phyloP scores from a whole-genome alignment of 169 alveolate species.

The Eimeria falciformis region DNA sequence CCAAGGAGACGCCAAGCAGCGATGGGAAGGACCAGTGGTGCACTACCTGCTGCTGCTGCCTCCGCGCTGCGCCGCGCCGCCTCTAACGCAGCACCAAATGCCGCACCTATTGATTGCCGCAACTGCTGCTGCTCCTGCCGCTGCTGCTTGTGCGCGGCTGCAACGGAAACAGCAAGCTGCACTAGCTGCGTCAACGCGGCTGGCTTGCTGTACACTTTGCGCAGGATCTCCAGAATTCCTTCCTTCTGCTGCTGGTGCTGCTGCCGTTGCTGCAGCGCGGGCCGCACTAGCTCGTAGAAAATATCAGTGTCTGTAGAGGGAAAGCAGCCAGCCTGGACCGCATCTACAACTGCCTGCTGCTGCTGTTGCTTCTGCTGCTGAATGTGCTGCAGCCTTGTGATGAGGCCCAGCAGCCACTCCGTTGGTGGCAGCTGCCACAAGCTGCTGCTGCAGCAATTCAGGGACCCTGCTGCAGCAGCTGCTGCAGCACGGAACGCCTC shows the following conservation, averaged over 20 bases:
- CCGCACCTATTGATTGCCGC: background rate
- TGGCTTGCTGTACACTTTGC: conserved; percentile 41
- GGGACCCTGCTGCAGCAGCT: conserved; percentile 49
- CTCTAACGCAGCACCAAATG: background rate
- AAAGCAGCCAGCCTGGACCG: conserved; percentile 44
- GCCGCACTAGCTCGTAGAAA: conserved; percentile 12
- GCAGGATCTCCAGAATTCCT: background rate
- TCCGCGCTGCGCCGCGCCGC: conserved; percentile 48
- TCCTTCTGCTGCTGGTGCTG: conserved; percentile 21
- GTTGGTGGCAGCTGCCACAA: conserved; percentile 58
- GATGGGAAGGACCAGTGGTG: conserved; percentile 8
- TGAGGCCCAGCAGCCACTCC: conserved; percentile 49
- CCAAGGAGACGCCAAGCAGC: background rate
- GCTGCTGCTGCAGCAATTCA: conserved; percentile 49
- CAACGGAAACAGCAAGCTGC: conserved; percentile 29
- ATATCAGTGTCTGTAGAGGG: conserved; percentile 30
- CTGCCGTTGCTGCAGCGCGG: conserved; percentile 22
- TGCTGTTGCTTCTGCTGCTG: conserved; percentile 9
- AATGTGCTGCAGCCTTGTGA: background rate
- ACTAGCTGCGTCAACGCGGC: conserved; percentile 40
- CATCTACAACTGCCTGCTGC: background rate
- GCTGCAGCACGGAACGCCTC: conserved; percentile 50
- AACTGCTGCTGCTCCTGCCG: background rate
- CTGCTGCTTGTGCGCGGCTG: conserved; percentile 11
- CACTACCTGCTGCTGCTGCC: conserved; percentile 19